A percentile compares a stretch with the other conserved stretches of the same genome.
Conservation (phyloP, 495 filamentous ascomycete species). For the Copromyces sp. region DNA sequence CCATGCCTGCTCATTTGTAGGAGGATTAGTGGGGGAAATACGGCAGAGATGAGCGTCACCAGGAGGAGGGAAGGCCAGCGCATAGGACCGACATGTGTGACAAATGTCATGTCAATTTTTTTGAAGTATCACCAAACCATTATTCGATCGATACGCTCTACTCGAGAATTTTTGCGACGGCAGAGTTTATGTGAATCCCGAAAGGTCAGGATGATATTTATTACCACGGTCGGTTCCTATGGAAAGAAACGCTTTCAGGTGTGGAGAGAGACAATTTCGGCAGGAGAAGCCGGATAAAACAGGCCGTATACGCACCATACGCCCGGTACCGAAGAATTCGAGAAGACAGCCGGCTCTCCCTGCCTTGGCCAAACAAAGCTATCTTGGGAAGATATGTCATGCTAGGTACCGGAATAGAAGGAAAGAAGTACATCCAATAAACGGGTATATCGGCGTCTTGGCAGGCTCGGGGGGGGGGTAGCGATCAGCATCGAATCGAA, state of each 20-base stretch:
- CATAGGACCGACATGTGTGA: background rate
- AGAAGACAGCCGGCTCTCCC: background rate
- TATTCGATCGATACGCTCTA: background rate
- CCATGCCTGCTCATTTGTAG: conserved; percentile 52
- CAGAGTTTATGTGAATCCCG: background rate
- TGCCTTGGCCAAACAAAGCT: background rate
- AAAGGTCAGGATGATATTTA: background rate
- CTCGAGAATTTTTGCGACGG: background rate
- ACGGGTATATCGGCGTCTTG: background rate
- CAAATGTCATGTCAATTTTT: background rate
- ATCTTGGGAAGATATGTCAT: background rate
- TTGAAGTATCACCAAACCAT: background rate
- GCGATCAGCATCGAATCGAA: background rate
- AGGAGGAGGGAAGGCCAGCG: background rate
- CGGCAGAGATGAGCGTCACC: background rate
- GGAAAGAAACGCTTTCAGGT: background rate
- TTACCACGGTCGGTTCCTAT: background rate
- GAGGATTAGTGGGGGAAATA: background rate
- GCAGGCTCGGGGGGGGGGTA: background rate
- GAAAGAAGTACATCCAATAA: background rate
- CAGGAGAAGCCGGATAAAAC: background rate
- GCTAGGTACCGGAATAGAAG: background rate
- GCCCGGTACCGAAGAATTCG: background rate
- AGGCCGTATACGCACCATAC: background rate
- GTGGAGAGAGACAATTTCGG: background rate